Conservation (phyloP, 139 green algal species). For the Edaphochlamys debaryana region DNA sequence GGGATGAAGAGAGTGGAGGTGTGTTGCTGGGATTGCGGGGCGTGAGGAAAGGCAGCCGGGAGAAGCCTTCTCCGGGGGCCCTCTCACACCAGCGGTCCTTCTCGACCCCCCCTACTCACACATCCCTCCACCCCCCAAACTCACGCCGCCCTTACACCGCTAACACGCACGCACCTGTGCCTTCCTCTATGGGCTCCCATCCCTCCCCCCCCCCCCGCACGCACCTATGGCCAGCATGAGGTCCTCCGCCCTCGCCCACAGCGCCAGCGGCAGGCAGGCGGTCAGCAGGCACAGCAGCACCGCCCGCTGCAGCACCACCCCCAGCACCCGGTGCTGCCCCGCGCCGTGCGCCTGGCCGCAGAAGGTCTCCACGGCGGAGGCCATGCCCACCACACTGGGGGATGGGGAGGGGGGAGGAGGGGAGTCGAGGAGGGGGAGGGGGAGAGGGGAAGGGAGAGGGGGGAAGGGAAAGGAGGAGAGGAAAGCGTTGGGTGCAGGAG, state of each 20-base stretch:
- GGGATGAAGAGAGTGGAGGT: background rate
- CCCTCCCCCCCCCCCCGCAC: too few relatives aligned
- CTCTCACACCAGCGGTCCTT: too few relatives aligned
- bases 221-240: slow-evolving; percentile 14
- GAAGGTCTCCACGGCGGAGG: slow-evolving; percentile 36
- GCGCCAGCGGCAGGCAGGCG: background rate
- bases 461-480: background rate
- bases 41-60: too few relatives aligned
- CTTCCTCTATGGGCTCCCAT: too few relatives aligned
- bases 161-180: too few relatives aligned
- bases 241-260: slow-evolving; percentile 22
- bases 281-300: slow-evolving; percentile 19
- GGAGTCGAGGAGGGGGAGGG: too few relatives aligned
- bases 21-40: too few relatives aligned
- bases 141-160: too few relatives aligned
- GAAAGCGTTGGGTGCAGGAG: background rate
- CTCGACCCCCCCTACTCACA: too few relatives aligned
- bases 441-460: background rate
- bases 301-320: slow-evolving; percentile 38
- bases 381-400: slow-evolving; percentile 32
- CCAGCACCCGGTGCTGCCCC: background rate
- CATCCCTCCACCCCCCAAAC: too few relatives aligned
- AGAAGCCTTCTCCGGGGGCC: too few relatives aligned
- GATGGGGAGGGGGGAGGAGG: too few relatives aligned
- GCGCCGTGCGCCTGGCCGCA: slow-evolving; percentile 38